Base-by-base conservation (phyloP, 2,329 filamentous ascomycete genomes). In the Xylaria hypoxylon region DNA sequence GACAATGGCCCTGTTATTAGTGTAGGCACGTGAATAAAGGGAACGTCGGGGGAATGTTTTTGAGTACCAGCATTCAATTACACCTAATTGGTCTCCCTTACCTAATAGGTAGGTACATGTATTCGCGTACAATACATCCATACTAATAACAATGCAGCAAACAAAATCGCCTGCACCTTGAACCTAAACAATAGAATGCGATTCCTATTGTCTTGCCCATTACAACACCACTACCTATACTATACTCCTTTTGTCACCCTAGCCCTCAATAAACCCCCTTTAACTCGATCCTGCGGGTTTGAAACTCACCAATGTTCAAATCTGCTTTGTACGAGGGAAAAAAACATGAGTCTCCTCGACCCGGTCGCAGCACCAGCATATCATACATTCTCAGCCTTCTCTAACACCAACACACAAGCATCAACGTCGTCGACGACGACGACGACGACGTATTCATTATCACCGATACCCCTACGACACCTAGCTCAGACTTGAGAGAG, bases 171-270 rank as follows among this genome's bases (percentile, higher is more conserved):
- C 11, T 7, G n/a, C 33, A 26, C n/a, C 10, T 48, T 35, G 22
- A 26, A 42, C 11, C 24, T 62, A 24, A 55, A 62, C 50, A 55
- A 57, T 50, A 50, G 50, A 61, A 56, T 57, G n/a, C 48, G 3
- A 28, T 28, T 2, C 15, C 33, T 24, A 22, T 26, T 55, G 24
- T 33, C n/a, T 47, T 40, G 22, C 28, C 13, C 28, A 19, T 40
- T 19, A 42, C 13, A 44, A 13, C 51, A 45, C 22, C 40, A 48
- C 42, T 28, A 15, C 19, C 28, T 17, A 44, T 5, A n/a, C 52
- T 11, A 31, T 40, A 31, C 28, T 31, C n/a, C 33, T 22, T 22
- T 57, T 15, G 15, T 53, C 15, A 22, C 5, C n/a, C 7, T 45
- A 22, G 17, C 8, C 15, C 50, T 38, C 17, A 4, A 3, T n/a